Evolutionary conservation across 257 asterid genomes (phyloP).

Genomic region (Paulownia fortunei): DNA sequence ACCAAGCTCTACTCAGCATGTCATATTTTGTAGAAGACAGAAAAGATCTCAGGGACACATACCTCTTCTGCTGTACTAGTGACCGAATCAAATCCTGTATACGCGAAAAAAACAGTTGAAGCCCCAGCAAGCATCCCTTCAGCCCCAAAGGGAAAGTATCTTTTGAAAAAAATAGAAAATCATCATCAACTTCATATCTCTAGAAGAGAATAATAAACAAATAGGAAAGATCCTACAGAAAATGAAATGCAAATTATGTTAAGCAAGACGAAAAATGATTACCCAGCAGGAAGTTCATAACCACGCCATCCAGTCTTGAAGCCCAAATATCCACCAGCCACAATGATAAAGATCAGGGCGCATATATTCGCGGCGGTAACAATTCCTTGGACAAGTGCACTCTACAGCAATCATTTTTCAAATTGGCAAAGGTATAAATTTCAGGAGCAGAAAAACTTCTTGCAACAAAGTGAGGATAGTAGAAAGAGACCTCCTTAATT

Average conservation of each 20-base stretch:
- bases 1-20: constrained; percentile 6
- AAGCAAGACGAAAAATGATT: constrained; percentile 26
- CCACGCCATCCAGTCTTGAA: constrained; percentile 86
- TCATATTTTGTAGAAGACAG: constrained; percentile 1
- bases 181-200: constrained; percentile 14
- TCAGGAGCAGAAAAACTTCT: constrained; percentile 6
- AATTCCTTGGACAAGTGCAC: constrained; percentile 83
- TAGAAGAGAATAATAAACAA: neutral
- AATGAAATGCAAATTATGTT: neutral
- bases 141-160: constrained; percentile 80
- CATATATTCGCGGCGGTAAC: constrained; percentile 77
- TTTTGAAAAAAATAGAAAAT: constrained; percentile 24
- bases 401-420: constrained; percentile 48
- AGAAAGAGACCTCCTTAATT: constrained; percentile 79
- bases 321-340: constrained; percentile 90
- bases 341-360: constrained; percentile 74
- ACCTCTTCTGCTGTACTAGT: constrained; percentile 99
- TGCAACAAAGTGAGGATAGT: constrained; percentile 17
- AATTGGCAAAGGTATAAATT: constrained; percentile 18
- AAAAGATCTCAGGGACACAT: neutral
- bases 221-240: neutral
- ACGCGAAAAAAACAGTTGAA: constrained; percentile 89
- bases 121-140: constrained; percentile 96
- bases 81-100: constrained; percentile 86
- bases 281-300: constrained; percentile 84